Evolutionary conservation across 2,329 filamentous ascomycete species (phyloP).

Genomic region (Aspergillus sergii): DNA sequence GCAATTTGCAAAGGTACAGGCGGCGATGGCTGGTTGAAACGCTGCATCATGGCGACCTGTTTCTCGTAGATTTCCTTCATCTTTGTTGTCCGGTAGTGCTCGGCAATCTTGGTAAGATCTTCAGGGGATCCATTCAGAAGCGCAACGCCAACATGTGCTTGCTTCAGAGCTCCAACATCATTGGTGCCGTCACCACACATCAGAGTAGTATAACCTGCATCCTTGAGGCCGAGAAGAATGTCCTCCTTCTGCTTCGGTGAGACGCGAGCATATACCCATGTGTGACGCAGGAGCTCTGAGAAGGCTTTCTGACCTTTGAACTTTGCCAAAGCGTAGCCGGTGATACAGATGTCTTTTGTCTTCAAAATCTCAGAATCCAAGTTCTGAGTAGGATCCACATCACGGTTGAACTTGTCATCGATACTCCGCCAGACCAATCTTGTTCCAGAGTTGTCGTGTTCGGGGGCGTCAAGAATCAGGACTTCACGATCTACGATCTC

Average conservation of each 20-base stretch:
- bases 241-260: conserved; percentile 99
- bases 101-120: conserved; percentile 86
- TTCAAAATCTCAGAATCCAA: conserved; percentile 80
- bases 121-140: conserved; percentile 92
- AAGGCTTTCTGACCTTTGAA: conserved; percentile 81
- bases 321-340: conserved; percentile 87
- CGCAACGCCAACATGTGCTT: conserved; percentile 95
- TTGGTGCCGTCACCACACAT: conserved; percentile 99
- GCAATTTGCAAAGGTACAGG: conserved; percentile 91
- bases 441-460: conserved; percentile 79
- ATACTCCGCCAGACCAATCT: conserved; percentile 92
- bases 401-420: conserved; percentile 83
- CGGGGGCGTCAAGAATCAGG: conserved; percentile 90
- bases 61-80: conserved; percentile 99
- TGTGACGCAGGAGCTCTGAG: conserved; percentile 76
- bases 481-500: conserved; percentile 97
- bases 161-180: conserved; percentile 95
- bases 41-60: conserved; percentile 85
- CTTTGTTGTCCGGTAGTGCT: conserved; percentile 90
- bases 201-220: conserved; percentile 94
- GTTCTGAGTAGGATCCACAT: conserved; percentile 79
- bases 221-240: conserved; percentile 93
- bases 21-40: conserved; percentile 92
- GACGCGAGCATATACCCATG: conserved; percentile 97
- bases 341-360: conserved; percentile 90